Evolutionary conservation across 768 basidiomycete genomes (phyloP), one percentile per base, ranked within the genome.

Genomic region (Hygrocybe coccinea): DNA sequence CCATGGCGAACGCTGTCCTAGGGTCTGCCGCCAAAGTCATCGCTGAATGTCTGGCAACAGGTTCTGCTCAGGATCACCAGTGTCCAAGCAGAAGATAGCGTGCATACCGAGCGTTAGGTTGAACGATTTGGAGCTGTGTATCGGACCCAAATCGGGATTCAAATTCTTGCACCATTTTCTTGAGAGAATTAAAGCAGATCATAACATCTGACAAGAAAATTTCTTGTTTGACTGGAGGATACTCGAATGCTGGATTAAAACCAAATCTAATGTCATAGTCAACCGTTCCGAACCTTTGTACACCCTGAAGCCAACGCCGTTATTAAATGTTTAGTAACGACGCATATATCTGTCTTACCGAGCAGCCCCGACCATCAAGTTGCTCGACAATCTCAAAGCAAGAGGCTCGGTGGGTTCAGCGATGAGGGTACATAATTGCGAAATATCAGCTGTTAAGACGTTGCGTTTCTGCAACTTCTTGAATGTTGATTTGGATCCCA

Each of bases 341-440:
- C 4, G 39, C 21, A 36, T 29, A 38, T 43, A 7, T 29, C 3
- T 22, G 29, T 37, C 62, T 56, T 68, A 92, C 92, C 92, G 83
- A 19, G 87, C 89, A 35, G 87, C 93, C 3, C 93, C 93, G 57
- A 95, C 86, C 78, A 95, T 84, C 41, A 95, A 72, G 65, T 91
- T 92, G 56, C 91, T 91, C 9, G 92, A 93, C 53, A 95, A 73
- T 59, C 93, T 78, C 54, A 95, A 72, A 2, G 93, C 92, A 34
- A 95, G 77, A 37, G 93, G 93, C 61, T 95, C 93, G 21, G 77
- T 69, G n/a, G 93, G 93, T 62, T 87, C 78, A 24, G 84, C 80
- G 51, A 95, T 93, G 37, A 92, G 78, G 36, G 77, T 80, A 67
- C 93, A 95, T 64, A 95, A 70, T 67, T 88, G 81, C 34, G 82